These are phyloP conservation scores for Botryobasidium botryosum DNA, from an alignment of 768 basidiomycete genomes.

Conservation along the genomic window DNA sequence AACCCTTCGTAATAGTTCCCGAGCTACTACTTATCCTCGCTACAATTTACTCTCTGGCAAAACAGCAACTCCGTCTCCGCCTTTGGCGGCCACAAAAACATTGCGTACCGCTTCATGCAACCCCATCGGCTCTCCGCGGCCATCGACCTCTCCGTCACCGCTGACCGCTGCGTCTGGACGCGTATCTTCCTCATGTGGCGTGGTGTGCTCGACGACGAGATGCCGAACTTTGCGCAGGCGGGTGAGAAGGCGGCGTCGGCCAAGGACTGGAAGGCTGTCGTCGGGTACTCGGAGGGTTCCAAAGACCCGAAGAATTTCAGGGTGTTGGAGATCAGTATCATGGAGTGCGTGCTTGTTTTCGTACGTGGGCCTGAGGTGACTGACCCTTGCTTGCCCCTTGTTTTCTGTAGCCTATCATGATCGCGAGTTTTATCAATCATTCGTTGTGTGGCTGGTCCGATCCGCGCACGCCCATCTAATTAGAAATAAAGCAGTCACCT, in stretches of 20 bases:
- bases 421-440: too few relatives aligned
- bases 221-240: conserved; percentile 52
- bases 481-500: too few relatives aligned
- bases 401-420: too few relatives aligned
- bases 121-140: conserved; percentile 67
- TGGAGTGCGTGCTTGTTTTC: conserved; percentile 44
- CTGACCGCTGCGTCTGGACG: conserved; percentile 65
- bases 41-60: not conserved
- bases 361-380: too few relatives aligned
- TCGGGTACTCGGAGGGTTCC: conserved; percentile 67
- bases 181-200: conserved; percentile 72
- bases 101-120: conserved; percentile 76
- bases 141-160: conserved; percentile 73
- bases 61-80: conserved; percentile 56
- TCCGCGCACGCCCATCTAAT: too few relatives aligned
- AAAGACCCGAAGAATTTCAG: conserved; percentile 62
- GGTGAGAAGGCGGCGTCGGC: conserved; percentile 77
- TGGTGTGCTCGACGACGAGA: conserved; percentile 64
- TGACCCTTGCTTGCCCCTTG: too few relatives aligned
- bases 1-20: conserved; percentile 1
- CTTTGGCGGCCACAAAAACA: conserved; percentile 65
- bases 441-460: too few relatives aligned
- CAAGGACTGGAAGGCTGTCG: conserved; percentile 63
- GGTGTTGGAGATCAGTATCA: conserved; percentile 59
- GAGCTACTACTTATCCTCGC: not conserved